These are phyloP conservation scores for Gymnopus androsaceus DNA, from an alignment of 1,284 basidiomycete genomes.

Conservation along the genomic window DNA sequence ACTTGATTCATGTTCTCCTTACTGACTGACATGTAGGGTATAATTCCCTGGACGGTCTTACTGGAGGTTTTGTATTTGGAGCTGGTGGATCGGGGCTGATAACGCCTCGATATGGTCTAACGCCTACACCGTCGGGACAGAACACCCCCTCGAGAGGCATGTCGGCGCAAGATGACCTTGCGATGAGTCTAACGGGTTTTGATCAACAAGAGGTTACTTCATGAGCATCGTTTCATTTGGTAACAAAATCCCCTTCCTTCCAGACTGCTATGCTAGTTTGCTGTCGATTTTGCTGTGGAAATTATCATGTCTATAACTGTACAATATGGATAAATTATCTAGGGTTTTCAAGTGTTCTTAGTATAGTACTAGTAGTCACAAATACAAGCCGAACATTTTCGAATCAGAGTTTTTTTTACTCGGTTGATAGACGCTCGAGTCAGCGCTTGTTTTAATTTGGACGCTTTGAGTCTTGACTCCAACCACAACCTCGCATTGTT, in stretches of 20 bases:
- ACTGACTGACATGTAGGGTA: constrained; percentile 52
- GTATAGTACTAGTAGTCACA: no score
- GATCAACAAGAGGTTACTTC: constrained; percentile 20
- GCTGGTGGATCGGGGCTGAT: constrained; percentile 76
- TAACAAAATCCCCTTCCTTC: no score
- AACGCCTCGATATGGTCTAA: constrained; percentile 50
- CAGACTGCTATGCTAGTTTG: no score
- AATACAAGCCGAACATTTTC: no score
- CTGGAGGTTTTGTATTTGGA: constrained; percentile 81
- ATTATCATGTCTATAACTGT: no score
- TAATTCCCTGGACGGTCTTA: constrained; percentile 75
- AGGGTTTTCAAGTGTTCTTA: no score
- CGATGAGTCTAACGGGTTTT: constrained; percentile 47
- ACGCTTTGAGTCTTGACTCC: no score
- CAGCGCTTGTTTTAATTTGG: no score
- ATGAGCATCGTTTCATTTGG: background rate
- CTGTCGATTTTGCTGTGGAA: no score
- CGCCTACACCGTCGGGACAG: constrained; percentile 42
- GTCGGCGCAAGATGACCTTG: constrained; percentile 29
- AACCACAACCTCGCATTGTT: background rate
- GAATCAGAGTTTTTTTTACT: no score
- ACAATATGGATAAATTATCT: no score
- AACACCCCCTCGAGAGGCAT: constrained; percentile 41
- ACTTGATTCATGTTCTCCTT: background rate
- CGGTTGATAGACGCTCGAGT: no score